phyloP scores from a whole-genome alignment of 176 grass and related monocot species.

The Oryza glaberrima region DNA sequence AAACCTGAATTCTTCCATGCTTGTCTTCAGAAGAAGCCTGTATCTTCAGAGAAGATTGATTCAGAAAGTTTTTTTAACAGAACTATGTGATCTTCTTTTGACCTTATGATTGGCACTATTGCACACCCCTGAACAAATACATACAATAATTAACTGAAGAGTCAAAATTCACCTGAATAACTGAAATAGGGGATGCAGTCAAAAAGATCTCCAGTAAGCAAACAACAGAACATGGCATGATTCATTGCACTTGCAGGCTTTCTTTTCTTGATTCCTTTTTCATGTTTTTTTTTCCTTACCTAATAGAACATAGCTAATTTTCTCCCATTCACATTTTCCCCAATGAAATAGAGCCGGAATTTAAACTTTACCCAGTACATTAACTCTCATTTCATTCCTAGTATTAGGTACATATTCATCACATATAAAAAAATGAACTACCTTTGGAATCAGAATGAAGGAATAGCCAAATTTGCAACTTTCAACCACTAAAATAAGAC shows the following conservation, averaged over 20 bases:
- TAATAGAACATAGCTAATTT: background rate
- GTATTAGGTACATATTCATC: background rate
- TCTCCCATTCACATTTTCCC: background rate
- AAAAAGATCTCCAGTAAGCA: background rate
- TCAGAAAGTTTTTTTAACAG: background rate
- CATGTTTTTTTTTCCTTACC: background rate
- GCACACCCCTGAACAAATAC: slow-evolving; percentile 29
- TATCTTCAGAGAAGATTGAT: slow-evolving; percentile 28
- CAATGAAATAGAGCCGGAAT: slow-evolving; percentile 1
- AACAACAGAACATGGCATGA: background rate
- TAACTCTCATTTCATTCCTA: background rate
- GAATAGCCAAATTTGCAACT: background rate
- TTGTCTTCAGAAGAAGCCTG: slow-evolving; percentile 3
- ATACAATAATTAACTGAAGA: background rate
- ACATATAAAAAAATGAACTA: background rate
- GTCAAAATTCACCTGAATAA: background rate
- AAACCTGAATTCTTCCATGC: slow-evolving; percentile 73
- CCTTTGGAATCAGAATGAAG: background rate
- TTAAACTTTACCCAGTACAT: background rate
- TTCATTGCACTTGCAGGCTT: background rate
- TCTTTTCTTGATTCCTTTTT: background rate
- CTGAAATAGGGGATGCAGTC: background rate
- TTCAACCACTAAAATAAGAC: background rate
- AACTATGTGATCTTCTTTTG: background rate
- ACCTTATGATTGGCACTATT: background rate